These are phyloP conservation scores for Phanerochaete sordida DNA, from an alignment of 768 basidiomycete genomes.

Conservation along the genomic window DNA sequence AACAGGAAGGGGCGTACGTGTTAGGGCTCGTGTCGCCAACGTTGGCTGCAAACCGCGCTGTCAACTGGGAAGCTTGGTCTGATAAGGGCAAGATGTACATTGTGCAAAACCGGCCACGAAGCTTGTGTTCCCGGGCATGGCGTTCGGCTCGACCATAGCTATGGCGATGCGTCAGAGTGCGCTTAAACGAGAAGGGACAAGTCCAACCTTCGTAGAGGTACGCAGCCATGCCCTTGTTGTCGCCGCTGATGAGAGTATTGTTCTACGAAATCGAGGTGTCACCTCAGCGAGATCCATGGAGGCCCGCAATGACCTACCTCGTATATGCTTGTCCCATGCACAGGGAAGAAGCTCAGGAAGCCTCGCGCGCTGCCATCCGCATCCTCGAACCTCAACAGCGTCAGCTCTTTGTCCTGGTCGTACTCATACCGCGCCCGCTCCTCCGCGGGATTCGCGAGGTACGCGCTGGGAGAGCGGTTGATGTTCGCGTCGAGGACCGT, in stretches of 20 bases:
- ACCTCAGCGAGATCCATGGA: not conserved
- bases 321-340: conserved; percentile 80
- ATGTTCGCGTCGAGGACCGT: conserved; percentile 65
- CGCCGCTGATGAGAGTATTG: conserved; percentile 75
- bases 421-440: conserved; percentile 65
- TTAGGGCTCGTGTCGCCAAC: conserved; percentile 81
- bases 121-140: conserved; percentile 63
- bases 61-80: not conserved
- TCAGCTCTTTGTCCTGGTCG: conserved; percentile 75
- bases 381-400: conserved; percentile 65
- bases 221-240: conserved; percentile 87
- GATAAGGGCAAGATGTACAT: conserved; percentile 38
- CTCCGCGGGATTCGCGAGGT: conserved; percentile 67
- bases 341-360: conserved; percentile 71
- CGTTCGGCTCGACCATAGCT: conserved; percentile 61
- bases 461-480: conserved; percentile 75
- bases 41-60: conserved; percentile 46
- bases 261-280: conserved; percentile 41
- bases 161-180: conserved; percentile 1
- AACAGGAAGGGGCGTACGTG: conserved; percentile 45
- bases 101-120: conserved; percentile 78
- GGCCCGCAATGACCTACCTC: conserved; percentile 38
- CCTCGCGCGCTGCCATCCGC: conserved; percentile 54
- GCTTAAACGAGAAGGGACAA: not conserved
- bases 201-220: conserved; percentile 67